Conservation (phyloP, 1,284 basidiomycete species). For the Fomitopsis palustris region DNA sequence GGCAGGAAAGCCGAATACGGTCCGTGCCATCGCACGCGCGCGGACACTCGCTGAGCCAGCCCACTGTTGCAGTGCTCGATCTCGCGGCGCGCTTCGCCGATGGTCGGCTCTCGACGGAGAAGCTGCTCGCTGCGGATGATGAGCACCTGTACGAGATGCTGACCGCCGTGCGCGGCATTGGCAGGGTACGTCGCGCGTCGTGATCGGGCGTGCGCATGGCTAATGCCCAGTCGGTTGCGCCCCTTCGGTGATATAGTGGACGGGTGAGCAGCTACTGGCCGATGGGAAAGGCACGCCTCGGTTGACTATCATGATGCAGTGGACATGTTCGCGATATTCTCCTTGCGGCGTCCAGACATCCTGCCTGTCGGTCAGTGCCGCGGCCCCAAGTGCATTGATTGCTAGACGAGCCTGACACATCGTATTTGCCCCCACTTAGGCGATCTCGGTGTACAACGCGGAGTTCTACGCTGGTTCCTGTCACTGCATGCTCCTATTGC, state of each 20-base stretch:
- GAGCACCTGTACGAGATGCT: conserved; percentile 75
- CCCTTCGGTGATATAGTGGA: conserved; percentile 29
- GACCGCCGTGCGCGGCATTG: conserved; percentile 78
- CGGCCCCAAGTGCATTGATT: conserved; percentile 12
- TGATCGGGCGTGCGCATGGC: neutral
- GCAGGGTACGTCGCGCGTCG: conserved; percentile 46
- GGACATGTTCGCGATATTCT: conserved; percentile 90
- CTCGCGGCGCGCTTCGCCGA: conserved; percentile 76
- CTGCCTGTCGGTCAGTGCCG: conserved; percentile 63
- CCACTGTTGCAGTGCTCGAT: conserved; percentile 58
- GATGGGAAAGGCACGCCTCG: neutral
- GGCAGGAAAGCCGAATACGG: conserved; percentile 84
- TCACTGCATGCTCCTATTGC: conserved; percentile 53
- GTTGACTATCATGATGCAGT: conserved; percentile 35
- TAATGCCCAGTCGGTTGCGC: neutral
- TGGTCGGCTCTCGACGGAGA: conserved; percentile 70
- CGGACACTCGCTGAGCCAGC: neutral
- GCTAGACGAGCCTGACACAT: neutral
- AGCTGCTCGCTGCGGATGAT: conserved; percentile 67
- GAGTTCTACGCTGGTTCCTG: conserved; percentile 73
- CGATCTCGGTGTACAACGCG: conserved; percentile 81
- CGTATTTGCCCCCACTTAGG: conserved; percentile 40
- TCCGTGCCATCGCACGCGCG: conserved; percentile 31
- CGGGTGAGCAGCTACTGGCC: conserved; percentile 23
- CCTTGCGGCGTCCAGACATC: conserved; percentile 78